A percentile compares a stretch with the other conserved stretches of the same genome.
Conservation (phyloP, 139 green algal species). For the Marvania coccoides region DNA sequence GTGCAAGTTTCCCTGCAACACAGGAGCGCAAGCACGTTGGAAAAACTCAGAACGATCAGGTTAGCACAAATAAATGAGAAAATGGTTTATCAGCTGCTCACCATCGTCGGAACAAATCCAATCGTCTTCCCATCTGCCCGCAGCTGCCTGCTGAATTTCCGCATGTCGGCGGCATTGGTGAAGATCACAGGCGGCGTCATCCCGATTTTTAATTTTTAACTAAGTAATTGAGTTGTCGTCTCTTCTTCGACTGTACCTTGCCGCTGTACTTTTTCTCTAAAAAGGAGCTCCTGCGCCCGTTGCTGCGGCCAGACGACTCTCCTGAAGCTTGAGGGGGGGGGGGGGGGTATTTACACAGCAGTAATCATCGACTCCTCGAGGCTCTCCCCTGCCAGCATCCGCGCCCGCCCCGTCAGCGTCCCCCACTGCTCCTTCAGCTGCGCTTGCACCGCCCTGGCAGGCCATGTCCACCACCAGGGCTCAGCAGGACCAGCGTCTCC, state of each 20-base stretch:
- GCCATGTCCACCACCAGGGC: too few species aligned
- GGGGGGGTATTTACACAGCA: not conserved
- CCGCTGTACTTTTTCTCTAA: too few species aligned
- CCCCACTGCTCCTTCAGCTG: not conserved
- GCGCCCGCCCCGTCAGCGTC: not conserved
- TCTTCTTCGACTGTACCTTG: too few species aligned
- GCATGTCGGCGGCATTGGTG: conserved; percentile 53
- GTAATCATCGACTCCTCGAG: not conserved
- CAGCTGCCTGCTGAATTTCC: conserved; percentile 54
- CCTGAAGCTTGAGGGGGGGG: not conserved
- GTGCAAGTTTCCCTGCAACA: conserved; percentile 83
- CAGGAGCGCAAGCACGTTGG: not conserved
- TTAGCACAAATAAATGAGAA: not conserved
- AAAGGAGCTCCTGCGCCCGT: not conserved
- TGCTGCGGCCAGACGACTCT: not conserved
- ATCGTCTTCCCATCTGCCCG: conserved; percentile 53
- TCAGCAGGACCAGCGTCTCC: not conserved
- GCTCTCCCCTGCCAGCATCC: not conserved
- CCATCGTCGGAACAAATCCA: conserved; percentile 96
- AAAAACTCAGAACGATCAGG: not conserved
- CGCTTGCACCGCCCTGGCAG: not conserved
- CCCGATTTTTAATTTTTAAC: too few species aligned
- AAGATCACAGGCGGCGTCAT: conserved; percentile 25
- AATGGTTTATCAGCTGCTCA: conserved; percentile 12
- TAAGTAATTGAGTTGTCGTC: too few species aligned